Percentiles rank a stretch among this genome's conserved stretches.
Evolutionary conservation across 805 yeast species (phyloP).

Genomic region (Ogataea trehalophila): DNA sequence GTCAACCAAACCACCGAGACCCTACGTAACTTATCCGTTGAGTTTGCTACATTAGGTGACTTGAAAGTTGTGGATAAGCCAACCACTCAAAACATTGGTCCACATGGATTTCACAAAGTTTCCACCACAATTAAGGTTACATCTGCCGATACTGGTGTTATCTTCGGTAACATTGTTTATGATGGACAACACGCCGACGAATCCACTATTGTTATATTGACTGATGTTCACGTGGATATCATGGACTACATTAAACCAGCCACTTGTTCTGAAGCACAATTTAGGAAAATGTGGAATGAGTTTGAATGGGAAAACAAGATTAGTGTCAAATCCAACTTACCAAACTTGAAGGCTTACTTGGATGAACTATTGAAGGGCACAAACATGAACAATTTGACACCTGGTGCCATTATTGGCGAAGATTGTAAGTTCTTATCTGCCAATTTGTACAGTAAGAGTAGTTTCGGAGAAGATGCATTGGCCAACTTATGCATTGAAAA

Average conservation of each 20-base stretch:
- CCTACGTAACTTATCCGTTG: slow-evolving; percentile 84
- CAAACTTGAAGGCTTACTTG: slow-evolving; percentile 70
- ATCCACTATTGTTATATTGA: slow-evolving; percentile 82
- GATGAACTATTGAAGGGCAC: slow-evolving; percentile 75
- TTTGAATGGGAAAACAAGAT: slow-evolving; percentile 99
- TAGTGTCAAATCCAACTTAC: slow-evolving; percentile 67
- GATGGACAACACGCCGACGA: slow-evolving; percentile 94
- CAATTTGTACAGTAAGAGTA: slow-evolving; percentile 83
- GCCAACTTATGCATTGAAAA: slow-evolving; percentile 93
- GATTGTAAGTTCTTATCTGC: slow-evolving; percentile 92
- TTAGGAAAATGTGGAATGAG: slow-evolving; percentile 98
- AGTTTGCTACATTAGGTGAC: slow-evolving; percentile 95
- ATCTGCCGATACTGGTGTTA: slow-evolving; percentile 96
- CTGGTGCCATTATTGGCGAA: slow-evolving; percentile 84
- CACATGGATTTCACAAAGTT: slow-evolving; percentile 93
- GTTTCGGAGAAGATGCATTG: slow-evolving; percentile 96
- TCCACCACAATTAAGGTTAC: slow-evolving; percentile 91
- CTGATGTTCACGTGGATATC: slow-evolving; percentile 92
- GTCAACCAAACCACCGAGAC: slow-evolving; percentile 94
- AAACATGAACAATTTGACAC: slow-evolving; percentile 90
- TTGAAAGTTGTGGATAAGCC: slow-evolving; percentile 92
- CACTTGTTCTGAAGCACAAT: slow-evolving; percentile 78
- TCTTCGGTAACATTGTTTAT: slow-evolving; percentile 93
- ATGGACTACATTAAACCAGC: slow-evolving; percentile 98
- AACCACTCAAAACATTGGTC: slow-evolving; percentile 82